Conservation (phyloP, 371 early-diverging fungal genomes). For the Syncephalastrum monosporum region DNA sequence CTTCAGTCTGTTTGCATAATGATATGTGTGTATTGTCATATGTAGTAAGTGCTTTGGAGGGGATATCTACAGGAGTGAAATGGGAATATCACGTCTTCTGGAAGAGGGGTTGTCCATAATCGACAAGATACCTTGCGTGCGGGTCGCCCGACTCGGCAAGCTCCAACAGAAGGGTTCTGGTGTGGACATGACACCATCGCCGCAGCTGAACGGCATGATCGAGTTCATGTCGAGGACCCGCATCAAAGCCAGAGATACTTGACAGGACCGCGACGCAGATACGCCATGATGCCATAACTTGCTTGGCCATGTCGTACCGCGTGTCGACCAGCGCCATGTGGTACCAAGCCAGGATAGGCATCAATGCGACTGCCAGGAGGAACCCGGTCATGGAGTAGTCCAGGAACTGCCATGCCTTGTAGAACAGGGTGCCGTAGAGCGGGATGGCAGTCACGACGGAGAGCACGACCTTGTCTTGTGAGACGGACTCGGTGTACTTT, state of each 20-base stretch:
- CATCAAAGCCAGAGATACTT: slow-evolving; percentile 20
- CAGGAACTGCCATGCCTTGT: slow-evolving; percentile 30
- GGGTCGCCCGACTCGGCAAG: slow-evolving; percentile 26
- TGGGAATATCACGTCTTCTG: slow-evolving; percentile 6
- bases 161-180: slow-evolving; percentile 19
- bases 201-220: slow-evolving; percentile 38
- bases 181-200: slow-evolving; percentile 35
- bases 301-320: slow-evolving; percentile 48
- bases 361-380: slow-evolving; percentile 23
- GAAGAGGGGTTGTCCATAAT: slow-evolving; percentile 27
- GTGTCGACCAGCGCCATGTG: slow-evolving; percentile 51
- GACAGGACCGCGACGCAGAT: slow-evolving; percentile 43
- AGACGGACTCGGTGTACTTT: slow-evolving; percentile 48
- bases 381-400: slow-evolving; percentile 31
- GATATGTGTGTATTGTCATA: slow-evolving; percentile 3
- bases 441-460: slow-evolving; percentile 34
- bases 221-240: slow-evolving; percentile 29
- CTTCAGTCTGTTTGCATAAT: not conserved
- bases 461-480: slow-evolving; percentile 53
- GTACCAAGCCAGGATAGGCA: slow-evolving; percentile 50
- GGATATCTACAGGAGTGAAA: not conserved
- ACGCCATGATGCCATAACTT: slow-evolving; percentile 46
- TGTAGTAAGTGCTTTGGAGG: slow-evolving; percentile 1
- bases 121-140: slow-evolving; percentile 30
- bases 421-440: slow-evolving; percentile 35